A percentile compares a stretch with the other conserved stretches of the same genome.
Evolutionary conservation across 2,329 filamentous ascomycete genomes (phyloP).

Genomic region (Sclerotinia subarctica): DNA sequence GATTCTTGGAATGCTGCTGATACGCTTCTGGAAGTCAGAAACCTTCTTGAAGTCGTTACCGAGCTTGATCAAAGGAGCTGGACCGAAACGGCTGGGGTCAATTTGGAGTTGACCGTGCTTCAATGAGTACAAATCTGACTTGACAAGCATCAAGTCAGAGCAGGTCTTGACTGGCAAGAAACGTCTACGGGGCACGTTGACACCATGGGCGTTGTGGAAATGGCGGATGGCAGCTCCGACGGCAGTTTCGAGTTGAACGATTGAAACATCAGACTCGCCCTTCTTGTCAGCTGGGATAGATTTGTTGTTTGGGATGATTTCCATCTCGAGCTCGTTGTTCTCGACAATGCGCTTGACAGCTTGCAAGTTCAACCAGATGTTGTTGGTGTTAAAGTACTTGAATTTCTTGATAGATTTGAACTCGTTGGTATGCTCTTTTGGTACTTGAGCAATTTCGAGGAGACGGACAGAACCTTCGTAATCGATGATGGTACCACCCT

Average conservation of each 20-base stretch:
- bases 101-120: constrained; percentile 98
- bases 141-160: constrained; percentile 99
- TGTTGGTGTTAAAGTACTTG: constrained; percentile 99
- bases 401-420: constrained; percentile 99
- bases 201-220: constrained; percentile 97
- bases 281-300: constrained; percentile 98
- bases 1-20: constrained; percentile 84
- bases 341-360: constrained; percentile 98
- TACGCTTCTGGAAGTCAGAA: constrained; percentile 88
- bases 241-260: constrained; percentile 97
- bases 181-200: constrained; percentile 94
- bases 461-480: constrained; percentile 96
- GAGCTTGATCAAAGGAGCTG: constrained; percentile 97
- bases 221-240: constrained; percentile 98
- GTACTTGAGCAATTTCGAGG: constrained; percentile 97
- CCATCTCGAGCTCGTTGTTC: constrained; percentile 97
- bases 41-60: constrained; percentile 99
- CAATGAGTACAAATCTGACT: constrained; percentile 97
- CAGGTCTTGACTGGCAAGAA: constrained; percentile 99
- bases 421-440: constrained; percentile 99
- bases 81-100: constrained; percentile 93
- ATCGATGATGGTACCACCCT: constrained; percentile 99
- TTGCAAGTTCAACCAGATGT: constrained; percentile 98
- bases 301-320: constrained; percentile 99
- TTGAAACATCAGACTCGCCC: constrained; percentile 96